phyloP scores from a whole-genome alignment of 176 grass and related monocot genomes.

The Typha latifolia region DNA sequence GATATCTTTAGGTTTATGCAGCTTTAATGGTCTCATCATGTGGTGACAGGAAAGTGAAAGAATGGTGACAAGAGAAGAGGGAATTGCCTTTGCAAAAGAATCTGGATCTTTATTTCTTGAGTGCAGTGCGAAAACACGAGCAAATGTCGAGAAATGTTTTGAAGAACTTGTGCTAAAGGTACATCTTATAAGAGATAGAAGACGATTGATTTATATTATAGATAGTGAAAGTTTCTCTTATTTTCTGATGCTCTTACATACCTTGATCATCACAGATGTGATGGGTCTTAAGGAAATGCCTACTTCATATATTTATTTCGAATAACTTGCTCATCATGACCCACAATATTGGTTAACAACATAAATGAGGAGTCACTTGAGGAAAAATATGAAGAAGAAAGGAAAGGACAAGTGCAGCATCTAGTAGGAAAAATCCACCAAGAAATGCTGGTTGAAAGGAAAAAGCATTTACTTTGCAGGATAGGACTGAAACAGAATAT shows the following conservation, averaged over 20 bases:
- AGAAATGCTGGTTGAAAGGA: too few relatives aligned
- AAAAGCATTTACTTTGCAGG: too few relatives aligned
- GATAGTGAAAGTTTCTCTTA: neutral
- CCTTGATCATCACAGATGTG: neutral
- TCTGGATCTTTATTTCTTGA: constrained; percentile 83
- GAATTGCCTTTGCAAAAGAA: constrained; percentile 75
- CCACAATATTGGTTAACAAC: neutral
- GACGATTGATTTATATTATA: neutral
- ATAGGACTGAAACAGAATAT: too few relatives aligned
- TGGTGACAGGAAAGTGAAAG: constrained; percentile 63
- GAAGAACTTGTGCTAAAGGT: constrained; percentile 94
- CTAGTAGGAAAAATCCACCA: too few relatives aligned
- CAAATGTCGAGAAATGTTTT: constrained; percentile 93
- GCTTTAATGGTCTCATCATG: neutral
- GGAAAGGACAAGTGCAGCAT: too few relatives aligned
- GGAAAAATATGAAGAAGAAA: too few relatives aligned
- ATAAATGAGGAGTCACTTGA: neutral
- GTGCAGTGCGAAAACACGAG: constrained; percentile 93
- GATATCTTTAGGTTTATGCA: neutral
- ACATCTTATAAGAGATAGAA: constrained; percentile 10
- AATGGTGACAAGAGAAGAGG: constrained; percentile 92
- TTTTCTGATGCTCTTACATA: neutral
- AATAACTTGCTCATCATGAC: neutral
- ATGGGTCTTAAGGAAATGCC: neutral
- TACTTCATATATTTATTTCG: neutral